A percentile compares a stretch with the other conserved stretches of the same genome.
Evolutionary conservation across 805 yeast genomes (phyloP).

Genomic region (Saccharomycopsis microspora): DNA sequence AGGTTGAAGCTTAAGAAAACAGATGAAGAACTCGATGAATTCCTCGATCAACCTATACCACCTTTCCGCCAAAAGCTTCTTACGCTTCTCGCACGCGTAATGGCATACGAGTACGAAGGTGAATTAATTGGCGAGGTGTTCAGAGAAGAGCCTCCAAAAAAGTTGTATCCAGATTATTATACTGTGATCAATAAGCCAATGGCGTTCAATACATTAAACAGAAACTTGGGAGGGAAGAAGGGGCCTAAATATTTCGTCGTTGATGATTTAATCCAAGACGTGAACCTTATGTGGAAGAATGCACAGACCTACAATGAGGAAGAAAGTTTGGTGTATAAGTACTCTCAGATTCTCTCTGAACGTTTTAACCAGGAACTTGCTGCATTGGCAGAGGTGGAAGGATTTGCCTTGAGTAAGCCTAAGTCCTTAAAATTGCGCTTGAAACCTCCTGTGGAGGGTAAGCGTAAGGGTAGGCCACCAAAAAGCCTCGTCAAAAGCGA

Average conservation of each 20-base stretch:
- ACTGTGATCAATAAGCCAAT: constrained; percentile 63
- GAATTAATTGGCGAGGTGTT: constrained; percentile 56
- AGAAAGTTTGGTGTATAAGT: constrained; percentile 57
- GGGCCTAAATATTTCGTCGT: constrained; percentile 34
- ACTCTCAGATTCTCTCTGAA: constrained; percentile 50
- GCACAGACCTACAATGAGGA: constrained; percentile 73
- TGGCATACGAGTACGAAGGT: constrained; percentile 8
- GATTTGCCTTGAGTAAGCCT: not conserved
- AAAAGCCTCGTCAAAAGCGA: not conserved
- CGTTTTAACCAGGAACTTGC: constrained; percentile 34
- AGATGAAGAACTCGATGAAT: not conserved
- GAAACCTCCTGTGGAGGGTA: not conserved
- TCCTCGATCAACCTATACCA: constrained; percentile 1
- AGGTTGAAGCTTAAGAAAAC: constrained; percentile 3
- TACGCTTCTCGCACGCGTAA: constrained; percentile 18
- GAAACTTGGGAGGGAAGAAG: constrained; percentile 37
- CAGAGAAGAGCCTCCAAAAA: constrained; percentile 58
- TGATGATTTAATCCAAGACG: constrained; percentile 46
- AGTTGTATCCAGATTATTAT: constrained; percentile 73
- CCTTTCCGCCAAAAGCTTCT: not conserved
- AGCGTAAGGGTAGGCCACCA: not conserved
- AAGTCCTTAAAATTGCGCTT: not conserved
- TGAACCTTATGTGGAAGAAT: constrained; percentile 59
- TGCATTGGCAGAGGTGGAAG: constrained; percentile 16
- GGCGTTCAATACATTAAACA: constrained; percentile 49